Conservation (phyloP, 129 eudicot genomes). For the Erigeron canadensis region DNA sequence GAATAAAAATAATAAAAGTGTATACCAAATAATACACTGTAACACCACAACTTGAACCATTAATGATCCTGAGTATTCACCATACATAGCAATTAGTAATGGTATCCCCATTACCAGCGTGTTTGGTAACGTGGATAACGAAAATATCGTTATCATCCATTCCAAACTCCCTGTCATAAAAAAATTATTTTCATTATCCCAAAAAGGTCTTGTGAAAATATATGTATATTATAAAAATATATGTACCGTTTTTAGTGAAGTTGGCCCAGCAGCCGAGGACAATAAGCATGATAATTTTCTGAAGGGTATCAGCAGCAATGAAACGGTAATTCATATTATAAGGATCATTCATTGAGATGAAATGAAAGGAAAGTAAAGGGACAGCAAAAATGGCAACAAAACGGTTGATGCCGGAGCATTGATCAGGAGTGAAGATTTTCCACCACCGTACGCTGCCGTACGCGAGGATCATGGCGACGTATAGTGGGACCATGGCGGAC, state of each 20-base stretch:
- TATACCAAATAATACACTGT: slow-evolving; percentile 91
- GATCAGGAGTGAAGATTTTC: slow-evolving; percentile 89
- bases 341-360: slow-evolving; percentile 71
- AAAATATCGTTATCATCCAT: slow-evolving; percentile 82
- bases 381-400: slow-evolving; percentile 92
- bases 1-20: slow-evolving; percentile 64
- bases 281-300: slow-evolving; percentile 63
- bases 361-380: slow-evolving; percentile 78
- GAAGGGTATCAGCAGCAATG: slow-evolving; percentile 86
- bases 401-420: slow-evolving; percentile 94
- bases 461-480: slow-evolving; percentile 94
- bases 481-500: slow-evolving; percentile 78
- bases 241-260: slow-evolving; percentile 63
- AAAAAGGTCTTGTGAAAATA: too few relatives aligned
- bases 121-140: slow-evolving; percentile 69
- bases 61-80: slow-evolving; percentile 56
- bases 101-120: slow-evolving; percentile 95
- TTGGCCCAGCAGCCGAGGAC: slow-evolving; percentile 61
- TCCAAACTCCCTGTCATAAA: slow-evolving; percentile 37
- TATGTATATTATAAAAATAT: too few relatives aligned
- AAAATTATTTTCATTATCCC: too few relatives aligned
- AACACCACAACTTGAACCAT: slow-evolving; percentile 90
- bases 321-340: slow-evolving; percentile 76
- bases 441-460: slow-evolving; percentile 97
- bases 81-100: slow-evolving; percentile 78